Evolutionary conservation across 108 stramenopile species (phyloP).

Genomic region (Pseudonitzschia multiseries): DNA sequence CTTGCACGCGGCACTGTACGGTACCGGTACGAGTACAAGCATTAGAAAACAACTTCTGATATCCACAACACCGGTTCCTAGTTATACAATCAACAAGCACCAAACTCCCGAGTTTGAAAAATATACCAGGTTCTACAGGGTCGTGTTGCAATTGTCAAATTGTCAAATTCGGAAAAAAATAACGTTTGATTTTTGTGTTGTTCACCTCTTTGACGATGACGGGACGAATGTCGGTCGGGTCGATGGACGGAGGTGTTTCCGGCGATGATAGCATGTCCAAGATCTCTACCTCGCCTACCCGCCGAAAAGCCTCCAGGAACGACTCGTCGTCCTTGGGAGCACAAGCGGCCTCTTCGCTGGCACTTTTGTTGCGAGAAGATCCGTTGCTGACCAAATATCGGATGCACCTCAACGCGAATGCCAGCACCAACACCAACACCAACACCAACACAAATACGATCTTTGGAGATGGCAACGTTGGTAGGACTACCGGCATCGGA

Average conservation of each 20-base stretch:
- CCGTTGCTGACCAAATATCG: constrained; percentile 57
- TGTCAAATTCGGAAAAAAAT: too few relatives aligned
- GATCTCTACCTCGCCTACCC: not conserved
- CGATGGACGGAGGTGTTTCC: not conserved
- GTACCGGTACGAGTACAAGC: too few relatives aligned
- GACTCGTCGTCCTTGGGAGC: constrained; percentile 22
- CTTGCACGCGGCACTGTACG: too few relatives aligned
- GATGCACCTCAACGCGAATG: constrained; percentile 34
- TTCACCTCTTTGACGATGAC: not conserved
- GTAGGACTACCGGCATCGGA: not conserved
- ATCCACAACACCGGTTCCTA: too few relatives aligned
- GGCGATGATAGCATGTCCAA: not conserved
- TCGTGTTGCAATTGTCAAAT: too few relatives aligned
- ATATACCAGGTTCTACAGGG: too few relatives aligned
- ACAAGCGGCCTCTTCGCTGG: constrained; percentile 59
- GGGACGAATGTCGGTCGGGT: not conserved
- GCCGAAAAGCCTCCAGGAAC: not conserved
- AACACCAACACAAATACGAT: not conserved
- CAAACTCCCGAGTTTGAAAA: too few relatives aligned
- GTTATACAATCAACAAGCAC: too few relatives aligned
- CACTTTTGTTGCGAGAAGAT: constrained; percentile 73
- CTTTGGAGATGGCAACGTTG: not conserved
- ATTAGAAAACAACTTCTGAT: too few relatives aligned
- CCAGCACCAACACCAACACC: not conserved
- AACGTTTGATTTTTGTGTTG: too few relatives aligned